Evolutionary conservation across 345 rosid genomes (phyloP), one percentile per base, ranked within the genome.

Genomic region (Dipteronia sinensis): DNA sequence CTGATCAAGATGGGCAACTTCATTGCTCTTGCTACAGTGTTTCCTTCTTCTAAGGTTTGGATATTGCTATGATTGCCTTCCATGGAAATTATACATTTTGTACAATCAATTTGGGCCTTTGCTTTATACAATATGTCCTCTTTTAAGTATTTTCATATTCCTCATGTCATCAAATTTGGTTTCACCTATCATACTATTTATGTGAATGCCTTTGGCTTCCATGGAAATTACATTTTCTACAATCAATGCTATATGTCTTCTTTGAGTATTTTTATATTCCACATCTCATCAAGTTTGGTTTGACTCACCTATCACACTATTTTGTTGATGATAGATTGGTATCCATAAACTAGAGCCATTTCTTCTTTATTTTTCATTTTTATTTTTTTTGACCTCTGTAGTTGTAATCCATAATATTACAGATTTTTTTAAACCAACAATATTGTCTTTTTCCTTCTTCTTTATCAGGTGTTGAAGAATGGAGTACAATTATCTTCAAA

Each of bases 11-110:
- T 77, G 17, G 97, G 97, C 85, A 87, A 83, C 85, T 88, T 87
- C 87, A 92, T 95, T 87, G 95, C 93, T 58, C 89, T 95, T 76
- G 97, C 95, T 3, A 86, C 88, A 17, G 93, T 89, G 72, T 88
- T 85, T 58, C 86, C 94, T 67, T 94, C 98, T 83, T 80, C 83
- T 72, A 91, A 94, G 97, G 97, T 95, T 73, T 62, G 89, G 75
- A 73, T 69, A 73, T 40, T 70, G 38, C 72, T n/a, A 38, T 3
- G 71, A 55, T 46, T 62, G 63, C 11, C 0, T 6, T 58, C 46
- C 38, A 20, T 59, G 64, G 12, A 59, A 59, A 59, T 59, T 59
- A n/a, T n/a, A 25, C 0, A n/a, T 56, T 40, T 11, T 72, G 66
- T 11, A n/a, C 73, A 49, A 6, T 72, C 49, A 38, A 25, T 34